Percentiles rank a stretch among this genome's conserved stretches.
These are phyloP conservation scores for Sclerotinia subarctica DNA, from an alignment of 2,329 filamentous ascomycete species.

Conservation along the genomic window DNA sequence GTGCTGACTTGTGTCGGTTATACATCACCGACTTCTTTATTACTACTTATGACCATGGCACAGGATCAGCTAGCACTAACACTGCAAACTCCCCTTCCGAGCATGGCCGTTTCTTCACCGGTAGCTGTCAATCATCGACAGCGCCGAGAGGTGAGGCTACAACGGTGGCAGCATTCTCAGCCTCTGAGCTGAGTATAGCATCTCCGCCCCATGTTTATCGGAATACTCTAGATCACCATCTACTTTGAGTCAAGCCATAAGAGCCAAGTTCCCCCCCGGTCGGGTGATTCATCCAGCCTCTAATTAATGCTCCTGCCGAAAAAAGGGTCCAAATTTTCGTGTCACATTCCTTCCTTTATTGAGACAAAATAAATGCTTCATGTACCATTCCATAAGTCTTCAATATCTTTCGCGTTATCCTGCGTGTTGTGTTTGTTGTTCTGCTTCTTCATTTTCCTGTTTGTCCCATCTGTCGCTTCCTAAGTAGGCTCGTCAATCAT, in stretches of 20 bases:
- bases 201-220: neutral
- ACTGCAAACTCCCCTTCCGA: neutral
- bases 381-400: neutral
- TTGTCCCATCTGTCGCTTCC: constrained; percentile 2
- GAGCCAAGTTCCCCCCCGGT: neutral
- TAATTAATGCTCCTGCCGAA: constrained; percentile 8
- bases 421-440: neutral
- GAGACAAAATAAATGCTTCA: constrained; percentile 10
- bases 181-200: neutral
- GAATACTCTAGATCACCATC: too few species aligned
- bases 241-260: neutral
- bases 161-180: neutral
- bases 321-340: neutral
- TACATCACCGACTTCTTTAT: neutral
- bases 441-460: neutral
- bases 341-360: constrained; percentile 17
- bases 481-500: constrained; percentile 1
- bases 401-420: neutral
- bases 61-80: neutral
- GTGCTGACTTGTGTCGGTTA: neutral
- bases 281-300: constrained; percentile 6
- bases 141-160: neutral
- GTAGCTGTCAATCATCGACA: neutral
- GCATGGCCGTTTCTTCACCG: neutral
- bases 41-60: neutral